Base-by-base conservation (phyloP, 2,329 filamentous ascomycete species). In the Clonostachys solani region DNA sequence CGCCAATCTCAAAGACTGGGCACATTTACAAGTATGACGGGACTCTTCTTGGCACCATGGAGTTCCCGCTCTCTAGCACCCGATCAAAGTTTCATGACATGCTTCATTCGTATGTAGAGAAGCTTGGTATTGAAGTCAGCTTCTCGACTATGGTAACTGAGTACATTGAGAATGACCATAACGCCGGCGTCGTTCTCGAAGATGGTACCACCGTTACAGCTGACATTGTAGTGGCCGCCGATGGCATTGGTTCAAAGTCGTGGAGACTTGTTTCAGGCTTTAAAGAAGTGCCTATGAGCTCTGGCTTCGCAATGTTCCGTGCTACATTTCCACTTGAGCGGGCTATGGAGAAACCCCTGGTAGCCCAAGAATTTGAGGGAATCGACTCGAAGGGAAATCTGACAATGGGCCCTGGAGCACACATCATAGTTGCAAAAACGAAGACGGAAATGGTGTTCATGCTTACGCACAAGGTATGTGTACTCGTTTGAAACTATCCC, bases 31-130 rank as follows among this genome's bases (percentile, higher is more conserved):
- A 16, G 16, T 19, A 42, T 42, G 41, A 42, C 23, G 41, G 33
- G 33, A 45, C 35, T 12, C 23, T 45, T 45, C 12, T 37, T 23
- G 42, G 17, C 34, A 33, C 7, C 17, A 23, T 29, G 7, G 34
- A 19, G 7, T 29, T 34, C 19, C 19, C 18, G 73, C 77, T 47
- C 80, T 81, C 48, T 81, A 84, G 48, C 72, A 77, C 42, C 33
- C 38, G 47, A 43, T 23, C 43, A 34, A 23, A 29, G 35, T 46
- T 45, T 37, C 43, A 45, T 35, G 33, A 29, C 15, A 45, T 29
- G 16, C 33, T 84, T 5, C 82, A 81, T 49, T 73, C 79, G 35
- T 77, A 83, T 52, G 79, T 78, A 36, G 69, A 81, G 44, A 74
- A 77, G 44, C 61, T 82, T 9, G 67, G 68, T 0, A 80, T 83